phyloP scores from a whole-genome alignment of 306 rosid species.

The Vigna radiata region DNA sequence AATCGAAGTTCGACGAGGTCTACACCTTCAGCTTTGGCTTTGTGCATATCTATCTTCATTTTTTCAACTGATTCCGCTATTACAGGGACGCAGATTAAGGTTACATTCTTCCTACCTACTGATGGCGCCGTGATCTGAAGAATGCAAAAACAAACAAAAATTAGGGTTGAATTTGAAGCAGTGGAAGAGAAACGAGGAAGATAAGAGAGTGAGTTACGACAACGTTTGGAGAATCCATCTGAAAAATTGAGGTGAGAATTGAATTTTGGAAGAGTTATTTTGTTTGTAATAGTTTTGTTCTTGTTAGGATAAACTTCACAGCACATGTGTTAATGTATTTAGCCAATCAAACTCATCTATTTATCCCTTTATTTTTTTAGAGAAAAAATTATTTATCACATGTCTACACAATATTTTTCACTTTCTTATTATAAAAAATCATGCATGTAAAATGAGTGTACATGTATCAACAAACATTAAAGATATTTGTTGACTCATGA shows the following conservation, averaged over 20 bases:
- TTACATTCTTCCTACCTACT: neutral
- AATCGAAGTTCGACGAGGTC: conserved; percentile 44
- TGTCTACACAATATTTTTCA: too few relatives aligned
- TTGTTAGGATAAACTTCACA: too few relatives aligned
- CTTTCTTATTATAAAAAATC: too few relatives aligned
- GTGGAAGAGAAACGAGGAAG: neutral
- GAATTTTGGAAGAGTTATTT: too few relatives aligned
- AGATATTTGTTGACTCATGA: too few relatives aligned
- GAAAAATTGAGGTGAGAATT: neutral
- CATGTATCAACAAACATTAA: too few relatives aligned
- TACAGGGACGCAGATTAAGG: conserved; percentile 36
- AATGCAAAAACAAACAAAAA: neutral
- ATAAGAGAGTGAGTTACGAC: neutral
- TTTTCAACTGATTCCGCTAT: conserved; percentile 24
- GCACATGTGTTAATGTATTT: too few relatives aligned
- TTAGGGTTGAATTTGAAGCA: neutral
- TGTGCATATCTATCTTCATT: conserved; percentile 17
- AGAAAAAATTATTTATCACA: too few relatives aligned
- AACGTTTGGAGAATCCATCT: neutral
- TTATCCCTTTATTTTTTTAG: too few relatives aligned
- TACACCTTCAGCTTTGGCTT: conserved; percentile 33
- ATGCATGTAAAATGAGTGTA: too few relatives aligned
- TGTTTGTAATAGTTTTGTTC: too few relatives aligned
- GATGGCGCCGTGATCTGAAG: neutral
- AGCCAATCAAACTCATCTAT: too few relatives aligned